Evolutionary conservation across 2,329 filamentous ascomycete genomes (phyloP), one percentile per base, ranked within the genome.

Genomic region (Chaetomium sp.): DNA sequence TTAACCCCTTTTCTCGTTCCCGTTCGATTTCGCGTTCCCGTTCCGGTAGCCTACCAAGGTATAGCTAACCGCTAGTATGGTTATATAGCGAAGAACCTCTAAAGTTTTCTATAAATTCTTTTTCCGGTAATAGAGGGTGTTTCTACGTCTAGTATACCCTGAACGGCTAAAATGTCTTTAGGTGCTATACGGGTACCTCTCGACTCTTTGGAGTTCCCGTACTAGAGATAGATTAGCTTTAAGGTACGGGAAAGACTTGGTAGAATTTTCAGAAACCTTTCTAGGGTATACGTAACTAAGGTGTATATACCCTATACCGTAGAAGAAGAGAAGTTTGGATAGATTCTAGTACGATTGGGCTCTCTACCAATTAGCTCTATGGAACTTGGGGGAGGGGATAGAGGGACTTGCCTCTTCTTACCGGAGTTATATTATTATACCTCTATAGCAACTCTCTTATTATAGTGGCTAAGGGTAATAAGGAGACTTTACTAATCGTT

Each of bases 221-320:
- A 65, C n/a, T 31, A 31, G 45, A 65, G 57, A 53, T 19, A 65
- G 63, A 65, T 65, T 53, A 65, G 63, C 63, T 65, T 61, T 21
- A 65, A 65, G 53, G 53, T 65, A 35, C 57, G 53, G 63, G 63
- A 65, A 65, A 65, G 53, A 57, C 63, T 61, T 61, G 53, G 53
- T 45, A 53, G 57, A 61, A 57, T 65, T 2, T 64, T 65, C 49
- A 53, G 12, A 53, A 65, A 65, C n/a, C n/a, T n/a, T n/a, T n/a
- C n/a, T n/a, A n/a, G n/a, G n/a, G n/a, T n/a, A n/a, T n/a, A n/a
- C n/a, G n/a, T n/a, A n/a, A n/a, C n/a, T n/a, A n/a, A n/a, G n/a
- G n/a, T n/a, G n/a, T n/a, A n/a, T n/a, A n/a, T n/a, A n/a, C n/a
- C n/a, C n/a, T n/a, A n/a, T n/a, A n/a, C n/a, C n/a, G n/a, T n/a